Base-by-base conservation (phyloP, 164 flowering plant species). In the Stephania japonica region DNA sequence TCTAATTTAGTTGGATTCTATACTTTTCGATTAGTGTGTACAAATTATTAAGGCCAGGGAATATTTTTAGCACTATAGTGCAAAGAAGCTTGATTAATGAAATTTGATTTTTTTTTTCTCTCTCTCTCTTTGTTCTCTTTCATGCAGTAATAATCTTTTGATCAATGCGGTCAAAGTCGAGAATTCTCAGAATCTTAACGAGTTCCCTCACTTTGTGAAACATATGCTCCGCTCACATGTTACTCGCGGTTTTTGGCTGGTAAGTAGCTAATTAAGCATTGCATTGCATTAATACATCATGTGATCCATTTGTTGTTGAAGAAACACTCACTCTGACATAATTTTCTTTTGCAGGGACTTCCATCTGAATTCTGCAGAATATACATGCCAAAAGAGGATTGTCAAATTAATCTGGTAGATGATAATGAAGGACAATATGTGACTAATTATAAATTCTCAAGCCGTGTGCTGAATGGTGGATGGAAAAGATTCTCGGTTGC, bases 211-310 rank as follows among this genome's bases (percentile, higher is more conserved):
- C 74, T 78, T 84, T 67, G 68, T 80, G 11, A 85, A 82, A 64
- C 1, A 43, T 27, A 79, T 87, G 87, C 69, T 71, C 41, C 77
- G 69, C 0, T 85, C 88, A n/a, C 83, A 87, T 81, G 84, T 85
- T 24, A 53, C 67, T 68, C 10, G 44, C 32, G 80, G 83, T 3
- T 79, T 81, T 76, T 84, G 84, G 83, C 69, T 86, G 85, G 86
- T 86, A 77, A 32, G 3, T 32, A 32, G 3, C 0, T 32, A 32
- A 32, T 32, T 32, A 32, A 76, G 67, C 3, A n/a, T 47, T 10
- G n/a, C 21, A 0, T 18, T 53, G 21, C 56, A 26, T 44, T 21
- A 9, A 47, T 16, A 14, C 19, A 23, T 1, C 21, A n/a, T 6
- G 26, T 41, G 1, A 21, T 24, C 7, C 43, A 23, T 56, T 0